Evolutionary conservation across 768 basidiomycete genomes (phyloP).

Genomic region (Pluteus cervinus): DNA sequence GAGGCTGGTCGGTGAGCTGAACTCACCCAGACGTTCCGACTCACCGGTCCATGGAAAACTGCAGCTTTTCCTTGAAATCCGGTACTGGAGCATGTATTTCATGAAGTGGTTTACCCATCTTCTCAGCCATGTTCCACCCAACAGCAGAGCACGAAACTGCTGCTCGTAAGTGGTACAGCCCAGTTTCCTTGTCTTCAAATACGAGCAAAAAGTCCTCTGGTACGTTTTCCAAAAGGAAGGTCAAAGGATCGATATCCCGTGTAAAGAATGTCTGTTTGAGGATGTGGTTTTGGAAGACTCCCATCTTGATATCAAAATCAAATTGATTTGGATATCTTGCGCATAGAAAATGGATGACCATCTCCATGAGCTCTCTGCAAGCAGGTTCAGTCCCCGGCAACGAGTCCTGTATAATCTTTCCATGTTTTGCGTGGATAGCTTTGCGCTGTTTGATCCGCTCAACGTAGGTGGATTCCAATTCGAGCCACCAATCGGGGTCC

Average conservation of each 20-base stretch:
- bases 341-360: conserved; percentile 51
- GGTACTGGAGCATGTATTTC: conserved; percentile 44
- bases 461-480: conserved; percentile 46
- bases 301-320: conserved; percentile 24
- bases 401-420: conserved; percentile 34
- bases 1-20: neutral
- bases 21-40: conserved; percentile 2
- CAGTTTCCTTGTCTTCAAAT: conserved; percentile 33
- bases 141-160: conserved; percentile 41
- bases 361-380: conserved; percentile 47
- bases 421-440: conserved; percentile 29
- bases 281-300: conserved; percentile 37
- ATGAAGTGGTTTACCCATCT: conserved; percentile 40
- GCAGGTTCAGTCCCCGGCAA: conserved; percentile 44
- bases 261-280: conserved; percentile 26
- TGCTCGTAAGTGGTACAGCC: conserved; percentile 38
- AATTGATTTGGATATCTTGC: conserved; percentile 53
- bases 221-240: conserved; percentile 42
- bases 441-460: conserved; percentile 37
- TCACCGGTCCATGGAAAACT: conserved; percentile 43
- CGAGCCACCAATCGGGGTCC: conserved; percentile 53
- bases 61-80: conserved; percentile 43
- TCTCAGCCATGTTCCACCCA: conserved; percentile 41
- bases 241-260: conserved; percentile 25
- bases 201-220: conserved; percentile 47